Base-by-base conservation (phyloP, 2,329 filamentous ascomycete species). In the Ophiostoma himal-ulmi region DNA sequence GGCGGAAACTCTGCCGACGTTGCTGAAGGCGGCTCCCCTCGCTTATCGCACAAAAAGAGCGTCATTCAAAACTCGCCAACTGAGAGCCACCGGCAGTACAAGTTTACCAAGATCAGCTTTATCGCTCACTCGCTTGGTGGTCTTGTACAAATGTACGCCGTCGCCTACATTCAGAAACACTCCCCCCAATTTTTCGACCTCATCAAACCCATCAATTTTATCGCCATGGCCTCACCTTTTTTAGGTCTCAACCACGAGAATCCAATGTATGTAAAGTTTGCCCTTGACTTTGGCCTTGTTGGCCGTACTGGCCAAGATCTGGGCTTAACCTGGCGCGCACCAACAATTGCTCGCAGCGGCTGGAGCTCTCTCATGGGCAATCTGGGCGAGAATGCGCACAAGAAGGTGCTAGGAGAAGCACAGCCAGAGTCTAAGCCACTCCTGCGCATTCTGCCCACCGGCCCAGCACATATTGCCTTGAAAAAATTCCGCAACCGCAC, bases 111-210 rank as follows among this genome's bases (percentile, higher is more conserved):
- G 78, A 97, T 98, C 78, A 97, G 94, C 77, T 97, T 98, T 77
- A 87, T 98, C 70, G 93, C 89, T 0, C 94, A 98, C 80, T 97
- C 94, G 0, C 86, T 98, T 0, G 94, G 94, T 37, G 94, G 94
- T 0, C 83, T 96, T 22, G 86, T 97, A 20, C 94, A 98, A 78
- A 96, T 91, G 0, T 98, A 98, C 78, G 94, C 94, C 1, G 89
- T 98, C 71, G 94, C 94, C 10, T 98, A 98, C 78, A 96, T 98
- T 65, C 91, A 97, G 76, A 97, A 97, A 77, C 93, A 98, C 78
- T 96, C 93, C 0, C 94, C 94, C 0, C 82, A 89, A 11, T 98
- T 98, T 78, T 98, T 98, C 76, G 86, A 94, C 68, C 82, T 88
- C 5, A 96, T 97, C 75, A 86, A 88, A 73, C 94, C 94, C 0